These are phyloP conservation scores for Aspergillus costaricaensis DNA, from an alignment of 2,329 filamentous ascomycete genomes.

Conservation along the genomic window DNA sequence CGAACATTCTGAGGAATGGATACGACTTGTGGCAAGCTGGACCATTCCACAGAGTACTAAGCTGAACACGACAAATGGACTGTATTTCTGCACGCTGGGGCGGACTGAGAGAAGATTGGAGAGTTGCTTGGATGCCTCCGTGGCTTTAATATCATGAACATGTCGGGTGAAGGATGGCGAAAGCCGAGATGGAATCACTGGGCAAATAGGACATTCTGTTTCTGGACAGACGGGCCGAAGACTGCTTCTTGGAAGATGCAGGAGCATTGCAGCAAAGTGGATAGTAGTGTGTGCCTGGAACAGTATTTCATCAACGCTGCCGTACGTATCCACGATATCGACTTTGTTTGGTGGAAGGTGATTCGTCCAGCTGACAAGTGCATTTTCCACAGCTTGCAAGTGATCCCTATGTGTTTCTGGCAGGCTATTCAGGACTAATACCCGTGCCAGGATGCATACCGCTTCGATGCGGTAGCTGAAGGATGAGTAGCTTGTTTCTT, in stretches of 20 bases:
- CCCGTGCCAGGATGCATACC: slow-evolving; percentile 71
- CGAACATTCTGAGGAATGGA: slow-evolving; percentile 40
- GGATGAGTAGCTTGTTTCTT: slow-evolving; percentile 68
- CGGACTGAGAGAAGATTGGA: slow-evolving; percentile 37
- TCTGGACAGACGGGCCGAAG: slow-evolving; percentile 45
- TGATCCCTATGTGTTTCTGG: slow-evolving; percentile 51
- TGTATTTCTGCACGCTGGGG: slow-evolving; percentile 34
- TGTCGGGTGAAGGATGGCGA: slow-evolving; percentile 36
- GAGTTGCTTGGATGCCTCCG: slow-evolving; percentile 36
- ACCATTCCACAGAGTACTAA: slow-evolving; percentile 37
- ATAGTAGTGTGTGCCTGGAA: slow-evolving; percentile 44
- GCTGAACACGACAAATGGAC: slow-evolving; percentile 34
- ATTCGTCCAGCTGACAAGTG: slow-evolving; percentile 71
- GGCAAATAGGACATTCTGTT: slow-evolving; percentile 6
- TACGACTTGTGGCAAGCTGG: slow-evolving; percentile 36
- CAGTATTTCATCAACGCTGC: slow-evolving; percentile 68
- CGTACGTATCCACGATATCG: slow-evolving; percentile 67
- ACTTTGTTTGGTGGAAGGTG: slow-evolving; percentile 72
- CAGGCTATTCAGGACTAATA: slow-evolving; percentile 56
- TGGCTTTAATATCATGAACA: slow-evolving; percentile 40
- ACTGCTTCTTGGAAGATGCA: slow-evolving; percentile 77
- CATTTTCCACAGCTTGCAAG: slow-evolving; percentile 59
- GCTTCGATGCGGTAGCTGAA: slow-evolving; percentile 82
- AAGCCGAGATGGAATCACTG: slow-evolving; percentile 31
- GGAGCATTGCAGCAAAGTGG: slow-evolving; percentile 61